Evolutionary conservation across 768 basidiomycete species (phyloP).

Genomic region (Dioszegia aurantiaca): DNA sequence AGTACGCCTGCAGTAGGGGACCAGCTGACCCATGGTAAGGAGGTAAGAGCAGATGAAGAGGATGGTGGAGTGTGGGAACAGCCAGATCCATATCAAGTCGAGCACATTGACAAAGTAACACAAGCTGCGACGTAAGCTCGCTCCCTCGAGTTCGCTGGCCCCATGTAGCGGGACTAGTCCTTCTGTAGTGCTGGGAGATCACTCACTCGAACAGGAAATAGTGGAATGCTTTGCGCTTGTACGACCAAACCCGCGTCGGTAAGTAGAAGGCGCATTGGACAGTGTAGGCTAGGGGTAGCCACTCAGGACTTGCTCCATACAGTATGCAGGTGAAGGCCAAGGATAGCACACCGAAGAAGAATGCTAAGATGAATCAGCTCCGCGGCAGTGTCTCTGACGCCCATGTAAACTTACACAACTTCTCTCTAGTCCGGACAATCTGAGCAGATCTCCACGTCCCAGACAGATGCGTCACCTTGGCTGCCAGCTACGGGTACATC

Average conservation of each 20-base stretch:
- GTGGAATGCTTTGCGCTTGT: constrained; percentile 91
- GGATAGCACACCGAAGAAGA: constrained; percentile 91
- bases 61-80: constrained; percentile 69
- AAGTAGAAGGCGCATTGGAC: constrained; percentile 72
- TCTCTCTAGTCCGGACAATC: constrained; percentile 51
- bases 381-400: constrained; percentile 54
- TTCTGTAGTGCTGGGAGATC: too few relatives aligned
- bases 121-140: constrained; percentile 47
- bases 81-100: constrained; percentile 87
- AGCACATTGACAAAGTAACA: constrained; percentile 93
- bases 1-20: not conserved
- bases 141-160: not conserved
- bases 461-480: constrained; percentile 71
- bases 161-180: too few relatives aligned
- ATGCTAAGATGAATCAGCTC: constrained; percentile 56
- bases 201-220: constrained; percentile 73
- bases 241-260: constrained; percentile 75
- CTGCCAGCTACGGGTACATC: constrained; percentile 61
- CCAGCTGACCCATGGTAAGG: constrained; percentile 66
- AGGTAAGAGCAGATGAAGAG: constrained; percentile 92
- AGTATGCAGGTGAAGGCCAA: constrained; percentile 78
- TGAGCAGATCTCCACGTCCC: constrained; percentile 84
- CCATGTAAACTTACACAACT: constrained; percentile 55
- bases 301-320: constrained; percentile 83
- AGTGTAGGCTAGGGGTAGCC: constrained; percentile 85